These are phyloP conservation scores for Stromatinia cepivora DNA, from an alignment of 2,329 filamentous ascomycete genomes.

Conservation along the genomic window DNA sequence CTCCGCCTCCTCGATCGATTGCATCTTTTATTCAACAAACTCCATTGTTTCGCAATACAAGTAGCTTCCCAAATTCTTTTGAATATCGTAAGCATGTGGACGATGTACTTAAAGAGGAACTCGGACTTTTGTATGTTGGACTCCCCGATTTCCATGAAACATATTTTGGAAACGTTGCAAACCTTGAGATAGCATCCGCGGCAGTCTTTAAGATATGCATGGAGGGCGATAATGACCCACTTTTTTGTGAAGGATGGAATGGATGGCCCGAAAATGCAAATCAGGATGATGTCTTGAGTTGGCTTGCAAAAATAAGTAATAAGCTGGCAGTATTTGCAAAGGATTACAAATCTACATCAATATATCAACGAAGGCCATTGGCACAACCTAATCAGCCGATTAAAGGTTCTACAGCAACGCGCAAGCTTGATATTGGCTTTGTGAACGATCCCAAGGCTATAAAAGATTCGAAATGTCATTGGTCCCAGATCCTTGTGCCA, in stretches of 20 bases:
- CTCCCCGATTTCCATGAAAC: conserved; percentile 24
- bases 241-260: neutral
- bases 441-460: neutral
- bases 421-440: conserved; percentile 31
- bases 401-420: conserved; percentile 30
- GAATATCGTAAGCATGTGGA: neutral
- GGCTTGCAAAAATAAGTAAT: conserved; percentile 33
- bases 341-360: conserved; percentile 31
- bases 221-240: neutral
- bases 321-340: conserved; percentile 29
- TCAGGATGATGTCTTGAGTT: conserved; percentile 31
- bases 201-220: neutral
- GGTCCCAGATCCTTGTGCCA: conserved; percentile 23
- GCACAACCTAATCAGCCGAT: conserved; percentile 31
- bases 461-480: neutral
- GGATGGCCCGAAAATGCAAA: conserved; percentile 15
- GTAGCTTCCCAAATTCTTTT: conserved; percentile 29
- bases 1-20: conserved; percentile 24
- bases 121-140: conserved; percentile 32
- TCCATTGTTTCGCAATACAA: conserved; percentile 5
- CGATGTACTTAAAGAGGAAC: conserved; percentile 30
- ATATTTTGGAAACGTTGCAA: neutral
- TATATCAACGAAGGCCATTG: neutral
- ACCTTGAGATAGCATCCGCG: neutral
- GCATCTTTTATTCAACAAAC: conserved; percentile 8